These are phyloP conservation scores for Erythrophleum ivorense DNA, from an alignment of 331 rosid genomes.

Conservation along the genomic window DNA sequence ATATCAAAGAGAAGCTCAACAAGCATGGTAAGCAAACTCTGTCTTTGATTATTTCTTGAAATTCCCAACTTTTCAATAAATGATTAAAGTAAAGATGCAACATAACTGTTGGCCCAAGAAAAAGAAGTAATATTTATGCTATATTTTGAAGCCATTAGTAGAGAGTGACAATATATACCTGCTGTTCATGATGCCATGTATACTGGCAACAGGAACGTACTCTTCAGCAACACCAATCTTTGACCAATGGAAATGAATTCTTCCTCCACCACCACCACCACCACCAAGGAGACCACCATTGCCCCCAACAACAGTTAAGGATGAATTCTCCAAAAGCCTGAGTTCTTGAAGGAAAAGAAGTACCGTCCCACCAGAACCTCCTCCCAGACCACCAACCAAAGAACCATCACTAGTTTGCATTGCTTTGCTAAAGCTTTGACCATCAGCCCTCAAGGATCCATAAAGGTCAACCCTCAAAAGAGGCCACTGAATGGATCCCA, in stretches of 20 bases:
- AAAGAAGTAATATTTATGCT: slow-evolving; percentile 17
- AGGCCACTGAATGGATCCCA: slow-evolving; percentile 98
- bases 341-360: slow-evolving; percentile 98
- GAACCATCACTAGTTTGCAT: slow-evolving; percentile 61
- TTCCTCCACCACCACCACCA: slow-evolving; percentile 99
- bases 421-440: slow-evolving; percentile 78
- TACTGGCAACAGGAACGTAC: slow-evolving; percentile 85
- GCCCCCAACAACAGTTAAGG: slow-evolving; percentile 85
- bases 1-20: slow-evolving; percentile 6
- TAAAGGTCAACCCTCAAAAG: slow-evolving; percentile 73
- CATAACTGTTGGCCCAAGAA: slow-evolving; percentile 19
- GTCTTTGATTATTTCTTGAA: background rate
- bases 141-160: slow-evolving; percentile 3
- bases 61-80: slow-evolving; percentile 5
- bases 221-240: slow-evolving; percentile 76
- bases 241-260: slow-evolving; percentile 99
- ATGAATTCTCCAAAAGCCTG: slow-evolving; percentile 70
- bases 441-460: slow-evolving; percentile 89
- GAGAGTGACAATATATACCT: slow-evolving; percentile 59
- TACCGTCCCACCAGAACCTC: slow-evolving; percentile 97
- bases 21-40: background rate
- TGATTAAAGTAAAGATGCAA: background rate
- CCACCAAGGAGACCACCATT: slow-evolving; percentile 91
- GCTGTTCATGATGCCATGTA: slow-evolving; percentile 72
- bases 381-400: slow-evolving; percentile 89